phyloP scores from a whole-genome alignment of 1,284 basidiomycete genomes.

The Coriolopsis trogii region DNA sequence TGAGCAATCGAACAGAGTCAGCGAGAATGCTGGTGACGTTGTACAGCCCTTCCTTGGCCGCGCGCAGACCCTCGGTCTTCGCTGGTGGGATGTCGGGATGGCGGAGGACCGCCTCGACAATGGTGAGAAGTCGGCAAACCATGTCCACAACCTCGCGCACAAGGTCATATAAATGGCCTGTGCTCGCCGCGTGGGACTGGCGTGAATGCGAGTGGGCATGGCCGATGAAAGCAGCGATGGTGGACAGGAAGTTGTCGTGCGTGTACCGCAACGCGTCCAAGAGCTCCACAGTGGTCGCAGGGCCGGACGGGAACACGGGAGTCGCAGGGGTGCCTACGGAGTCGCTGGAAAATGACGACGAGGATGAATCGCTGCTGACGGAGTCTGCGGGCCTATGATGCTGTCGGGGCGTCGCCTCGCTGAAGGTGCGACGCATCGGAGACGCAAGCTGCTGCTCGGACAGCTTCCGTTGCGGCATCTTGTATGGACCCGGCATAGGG shows the following conservation, averaged over 20 bases:
- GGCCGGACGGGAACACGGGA: conserved; percentile 68
- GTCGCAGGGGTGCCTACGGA: conserved; percentile 43
- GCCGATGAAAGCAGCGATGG: conserved; percentile 96
- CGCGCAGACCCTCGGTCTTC: conserved; percentile 61
- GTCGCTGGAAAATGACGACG: conserved; percentile 56
- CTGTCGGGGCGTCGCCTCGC: conserved; percentile 9
- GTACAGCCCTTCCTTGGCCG: conserved; percentile 84
- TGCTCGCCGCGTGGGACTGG: conserved; percentile 87
- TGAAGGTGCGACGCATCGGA: conserved; percentile 17
- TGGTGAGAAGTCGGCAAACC: conserved; percentile 88
- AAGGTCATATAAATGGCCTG: conserved; percentile 92
- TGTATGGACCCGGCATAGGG: conserved; percentile 29
- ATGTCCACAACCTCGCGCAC: conserved; percentile 93
- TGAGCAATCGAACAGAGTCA: conserved; percentile 81
- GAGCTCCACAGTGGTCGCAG: conserved; percentile 65
- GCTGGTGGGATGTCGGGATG: conserved; percentile 63
- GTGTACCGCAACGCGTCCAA: conserved; percentile 73
- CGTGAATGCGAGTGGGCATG: conserved; percentile 94
- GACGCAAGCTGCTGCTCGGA: conserved; percentile 23
- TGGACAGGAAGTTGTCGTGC: conserved; percentile 89
- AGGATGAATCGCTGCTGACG: conserved; percentile 68
- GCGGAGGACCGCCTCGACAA: conserved; percentile 87
- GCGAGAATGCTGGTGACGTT: conserved; percentile 86
- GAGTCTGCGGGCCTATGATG: conserved; percentile 52
- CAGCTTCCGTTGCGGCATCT: conserved; percentile 17